Percentiles rank a stretch among this genome's conserved stretches.
These are phyloP conservation scores for Cytidiella melzeri DNA, from an alignment of 768 basidiomycete species.

Conservation along the genomic window DNA sequence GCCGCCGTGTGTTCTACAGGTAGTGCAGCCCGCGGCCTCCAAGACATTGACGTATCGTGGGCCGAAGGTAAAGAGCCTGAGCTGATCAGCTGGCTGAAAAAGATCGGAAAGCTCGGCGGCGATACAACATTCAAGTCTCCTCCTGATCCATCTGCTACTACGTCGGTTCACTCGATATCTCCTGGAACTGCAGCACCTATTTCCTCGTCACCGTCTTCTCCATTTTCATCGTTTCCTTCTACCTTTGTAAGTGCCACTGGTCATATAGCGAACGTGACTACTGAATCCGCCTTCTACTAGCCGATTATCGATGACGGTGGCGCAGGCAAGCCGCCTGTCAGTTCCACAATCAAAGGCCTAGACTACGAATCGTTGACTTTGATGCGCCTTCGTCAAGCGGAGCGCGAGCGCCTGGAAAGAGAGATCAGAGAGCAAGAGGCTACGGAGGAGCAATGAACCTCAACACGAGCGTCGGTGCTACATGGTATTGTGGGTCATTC, in stretches of 20 bases:
- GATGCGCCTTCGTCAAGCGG: slow-evolving; percentile 76
- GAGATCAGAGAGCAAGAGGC: slow-evolving; percentile 73
- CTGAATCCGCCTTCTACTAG: too few species aligned
- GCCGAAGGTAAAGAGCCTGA: slow-evolving; percentile 69
- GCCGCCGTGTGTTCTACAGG: slow-evolving; percentile 63
- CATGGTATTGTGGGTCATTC: background rate
- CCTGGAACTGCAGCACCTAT: background rate
- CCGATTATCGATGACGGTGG: too few species aligned
- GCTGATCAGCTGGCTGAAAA: slow-evolving; percentile 67
- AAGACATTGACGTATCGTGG: slow-evolving; percentile 68
- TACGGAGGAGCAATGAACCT: slow-evolving; percentile 7
- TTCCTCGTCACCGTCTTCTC: slow-evolving; percentile 17
- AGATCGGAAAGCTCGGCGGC: slow-evolving; percentile 55
- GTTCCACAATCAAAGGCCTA: slow-evolving; percentile 31
- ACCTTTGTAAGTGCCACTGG: slow-evolving; percentile 43
- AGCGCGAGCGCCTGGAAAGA: slow-evolving; percentile 67
- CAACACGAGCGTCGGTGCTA: background rate
- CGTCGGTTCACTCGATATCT: background rate
- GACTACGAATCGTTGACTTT: slow-evolving; percentile 80
- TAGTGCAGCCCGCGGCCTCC: slow-evolving; percentile 43
- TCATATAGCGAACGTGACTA: too few species aligned
- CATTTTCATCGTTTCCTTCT: slow-evolving; percentile 61
- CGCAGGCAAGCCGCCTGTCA: too few species aligned
- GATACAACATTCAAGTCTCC: background rate
- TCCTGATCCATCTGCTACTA: background rate